A percentile compares a stretch with the other conserved stretches of the same genome.
phyloP scores from a whole-genome alignment of 164 flowering plant genomes.

The Stephania japonica region DNA sequence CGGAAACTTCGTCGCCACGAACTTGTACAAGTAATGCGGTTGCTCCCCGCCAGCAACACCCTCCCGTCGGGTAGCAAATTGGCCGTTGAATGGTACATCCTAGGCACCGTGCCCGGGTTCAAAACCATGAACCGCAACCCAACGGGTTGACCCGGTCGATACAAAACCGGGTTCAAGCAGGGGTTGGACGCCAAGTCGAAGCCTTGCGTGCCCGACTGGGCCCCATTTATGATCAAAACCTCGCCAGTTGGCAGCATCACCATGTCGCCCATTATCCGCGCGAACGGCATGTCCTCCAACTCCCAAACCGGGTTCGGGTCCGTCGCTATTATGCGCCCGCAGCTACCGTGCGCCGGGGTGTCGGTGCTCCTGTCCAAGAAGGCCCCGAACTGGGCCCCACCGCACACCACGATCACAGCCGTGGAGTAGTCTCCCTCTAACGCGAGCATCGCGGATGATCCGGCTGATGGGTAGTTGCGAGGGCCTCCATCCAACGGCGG shows the following conservation, averaged over 20 bases:
- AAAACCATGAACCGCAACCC: slow-evolving; percentile 81
- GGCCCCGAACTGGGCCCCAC: slow-evolving; percentile 78
- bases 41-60: slow-evolving; percentile 75
- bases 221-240: slow-evolving; percentile 74
- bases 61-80: slow-evolving; percentile 82
- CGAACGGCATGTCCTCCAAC: slow-evolving; percentile 82
- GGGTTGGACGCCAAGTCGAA: slow-evolving; percentile 73
- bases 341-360: slow-evolving; percentile 68
- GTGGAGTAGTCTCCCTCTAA: slow-evolving; percentile 42
- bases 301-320: slow-evolving; percentile 55
- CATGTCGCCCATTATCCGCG: slow-evolving; percentile 93
- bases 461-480: slow-evolving; percentile 82
- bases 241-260: slow-evolving; percentile 84
- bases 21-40: slow-evolving; percentile 76
- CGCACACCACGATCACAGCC: slow-evolving; percentile 74
- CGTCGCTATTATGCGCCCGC: slow-evolving; percentile 76
- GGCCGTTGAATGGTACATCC: slow-evolving; percentile 96
- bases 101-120: slow-evolving; percentile 59
- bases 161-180: slow-evolving; percentile 64
- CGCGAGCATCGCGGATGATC: slow-evolving; percentile 78
- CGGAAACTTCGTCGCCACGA: slow-evolving; percentile 38
- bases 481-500: slow-evolving; percentile 68
- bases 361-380: slow-evolving; percentile 41
- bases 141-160: slow-evolving; percentile 55
- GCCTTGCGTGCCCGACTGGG: slow-evolving; percentile 74